Percentiles rank a stretch among this genome's conserved stretches.
phyloP scores from a whole-genome alignment of 495 filamentous ascomycete species.

The Penicillium turbatum region DNA sequence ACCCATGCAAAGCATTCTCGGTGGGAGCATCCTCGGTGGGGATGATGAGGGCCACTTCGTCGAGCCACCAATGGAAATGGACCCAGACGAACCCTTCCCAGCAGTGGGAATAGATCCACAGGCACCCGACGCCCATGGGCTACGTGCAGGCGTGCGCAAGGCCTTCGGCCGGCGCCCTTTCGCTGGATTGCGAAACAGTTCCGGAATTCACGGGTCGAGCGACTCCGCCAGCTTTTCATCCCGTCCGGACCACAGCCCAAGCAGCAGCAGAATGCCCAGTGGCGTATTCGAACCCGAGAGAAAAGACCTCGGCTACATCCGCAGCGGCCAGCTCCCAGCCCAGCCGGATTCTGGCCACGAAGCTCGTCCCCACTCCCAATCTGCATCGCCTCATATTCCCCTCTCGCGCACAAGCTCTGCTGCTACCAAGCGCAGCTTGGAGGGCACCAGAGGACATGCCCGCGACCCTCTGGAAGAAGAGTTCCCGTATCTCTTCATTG shows the following conservation, averaged over 20 bases:
- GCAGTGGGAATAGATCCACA: slow-evolving; percentile 15
- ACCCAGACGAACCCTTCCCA: slow-evolving; percentile 38
- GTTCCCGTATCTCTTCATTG: slow-evolving; percentile 69
- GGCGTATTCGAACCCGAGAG: slow-evolving; percentile 21
- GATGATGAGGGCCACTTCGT: slow-evolving; percentile 51
- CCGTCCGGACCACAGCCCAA: slow-evolving; percentile 15
- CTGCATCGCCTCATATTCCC: slow-evolving; percentile 24
- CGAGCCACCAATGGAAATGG: slow-evolving; percentile 54
- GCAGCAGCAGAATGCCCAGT: slow-evolving; percentile 16
- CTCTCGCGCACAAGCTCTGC: slow-evolving; percentile 37
- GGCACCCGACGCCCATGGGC: slow-evolving; percentile 40
- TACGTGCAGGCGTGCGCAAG: slow-evolving; percentile 49
- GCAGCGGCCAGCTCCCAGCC: slow-evolving; percentile 18
- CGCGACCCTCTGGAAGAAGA: slow-evolving; percentile 59
- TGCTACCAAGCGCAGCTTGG: slow-evolving; percentile 38
- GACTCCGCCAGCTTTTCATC: slow-evolving; percentile 18
- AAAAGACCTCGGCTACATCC: slow-evolving; percentile 30
- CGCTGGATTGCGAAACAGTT: slow-evolving; percentile 36
- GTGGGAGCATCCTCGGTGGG: slow-evolving; percentile 25
- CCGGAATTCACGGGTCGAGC: slow-evolving; percentile 14
- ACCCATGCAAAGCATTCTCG: slow-evolving; percentile 53
- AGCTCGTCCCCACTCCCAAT: slow-evolving; percentile 16
- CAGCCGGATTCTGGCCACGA: slow-evolving; percentile 18
- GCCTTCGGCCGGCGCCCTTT: slow-evolving; percentile 46
- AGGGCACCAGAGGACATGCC: slow-evolving; percentile 58